Base-by-base conservation (phyloP, 768 basidiomycete genomes). In the Lentinula lateritia region DNA sequence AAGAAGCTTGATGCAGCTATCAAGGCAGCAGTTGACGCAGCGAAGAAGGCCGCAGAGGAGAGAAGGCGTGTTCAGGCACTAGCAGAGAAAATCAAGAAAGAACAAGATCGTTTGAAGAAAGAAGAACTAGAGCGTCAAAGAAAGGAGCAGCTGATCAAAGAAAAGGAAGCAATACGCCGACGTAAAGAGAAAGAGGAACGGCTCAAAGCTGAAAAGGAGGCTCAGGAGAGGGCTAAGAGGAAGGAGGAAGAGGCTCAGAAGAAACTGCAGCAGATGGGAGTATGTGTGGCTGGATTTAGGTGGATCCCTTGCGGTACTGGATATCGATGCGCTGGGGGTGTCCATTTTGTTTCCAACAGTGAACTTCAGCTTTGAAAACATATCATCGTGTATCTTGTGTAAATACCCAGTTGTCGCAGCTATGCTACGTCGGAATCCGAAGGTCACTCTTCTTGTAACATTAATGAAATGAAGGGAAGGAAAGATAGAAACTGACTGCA, bases 251-350 rank as follows among this genome's bases (percentile, higher is more conserved):
- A 50, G 35, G 39, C 18, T 15, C 62, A 61, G 59, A 65, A 63
- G 35, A 79, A 72, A 57, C 64, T 85, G 15, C 71, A 76, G 0
- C 28, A 58, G 0, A 79, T 86, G 73, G 86, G 87, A 0, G 68
- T 80, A 1, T 88, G 87, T 63, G 66, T 68, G 3, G 70, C 63
- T 20, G 83, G 83, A 1, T 85, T 64, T 61, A 65, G 18, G 8
- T 85, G 83, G 84, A 74, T 78, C 54, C 72, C 66, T 48, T 71
- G 75, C 57, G 2, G 10, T 0, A 64, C 54, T 5, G 82, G 81
- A 2, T 84, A 80, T 70, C 67, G 80, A 12, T 84, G 82, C 63
- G 67, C 72, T 2, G 83, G 77, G 2, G 82, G 83, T 0, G n/a
- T 46, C 1, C 82, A 83, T 65, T 80, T 72, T 59, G 63, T 82